Evolutionary conservation across 768 basidiomycete species (phyloP), one percentile per base, ranked within the genome.

Genomic region (Podaxis carcinomalis): DNA sequence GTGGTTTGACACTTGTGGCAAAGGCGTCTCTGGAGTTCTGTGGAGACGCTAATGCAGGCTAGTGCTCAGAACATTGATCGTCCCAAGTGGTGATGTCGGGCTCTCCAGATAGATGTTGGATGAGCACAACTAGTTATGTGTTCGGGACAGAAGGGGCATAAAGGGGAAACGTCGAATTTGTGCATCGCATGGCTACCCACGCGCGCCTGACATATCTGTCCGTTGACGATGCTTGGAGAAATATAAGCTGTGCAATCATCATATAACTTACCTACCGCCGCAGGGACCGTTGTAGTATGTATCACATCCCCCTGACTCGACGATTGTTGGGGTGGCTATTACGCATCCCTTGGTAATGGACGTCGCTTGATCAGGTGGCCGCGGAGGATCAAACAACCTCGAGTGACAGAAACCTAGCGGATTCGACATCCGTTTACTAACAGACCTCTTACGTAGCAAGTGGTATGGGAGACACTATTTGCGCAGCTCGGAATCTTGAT

Each of bases 391-490:
- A 50, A 47, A 9, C 23, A 32, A 35, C 44, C 27, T 44, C 44
- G 40, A 46, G 40, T 44, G 32, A 36, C 27, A 23, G 39, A 55
- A 25, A 23, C 39, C 37, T 42, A 19, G 11, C 54, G 9, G 6
- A 4, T 49, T 25, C 47, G 9, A 49, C 28, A 28, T 19, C 27
- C 39, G 36, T 39, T 40, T 51, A n/a, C 57, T 37, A 51, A 27
- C n/a, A 11, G 13, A 28, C 40, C 32, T 46, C 28, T 59, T 53
- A 54, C 59, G 59, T 60, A 53, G 59, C 23, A 21, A n/a, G 13
- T 53, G 35, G 32, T 44, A 32, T 39, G 36, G 10, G 32, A 51
- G 23, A 19, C 36, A 7, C 11, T 13, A 11, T 52, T 51, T 32
- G 19, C 27, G 37, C 19, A 14, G 42, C n/a, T 49, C n/a, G 51